Evolutionary conservation across 148 eudicot genomes (phyloP).

Genomic region (Chenopodium formosanum): DNA sequence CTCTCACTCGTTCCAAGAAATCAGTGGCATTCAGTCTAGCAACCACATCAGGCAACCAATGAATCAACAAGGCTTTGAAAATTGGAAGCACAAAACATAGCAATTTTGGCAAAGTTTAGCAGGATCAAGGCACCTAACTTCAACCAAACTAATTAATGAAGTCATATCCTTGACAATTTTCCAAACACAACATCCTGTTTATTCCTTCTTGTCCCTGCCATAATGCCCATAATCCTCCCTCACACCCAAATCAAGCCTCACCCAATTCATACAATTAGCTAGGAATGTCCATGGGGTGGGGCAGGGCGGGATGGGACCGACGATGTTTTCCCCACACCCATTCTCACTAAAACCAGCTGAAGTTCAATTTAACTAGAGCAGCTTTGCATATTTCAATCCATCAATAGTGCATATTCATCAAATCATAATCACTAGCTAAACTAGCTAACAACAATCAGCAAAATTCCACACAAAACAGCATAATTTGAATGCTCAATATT

Average conservation of each 20-base stretch:
- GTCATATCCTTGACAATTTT: not conserved
- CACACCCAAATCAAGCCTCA: not conserved
- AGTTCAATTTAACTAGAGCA: not conserved
- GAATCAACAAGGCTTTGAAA: not conserved
- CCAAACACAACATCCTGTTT: not conserved
- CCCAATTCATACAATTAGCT: not conserved
- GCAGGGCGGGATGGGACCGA: not conserved
- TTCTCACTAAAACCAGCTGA: not conserved
- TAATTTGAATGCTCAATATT: not conserved
- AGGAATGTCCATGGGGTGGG: not conserved
- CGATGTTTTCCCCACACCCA: not conserved
- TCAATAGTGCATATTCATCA: not conserved
- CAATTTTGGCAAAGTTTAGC: not conserved
- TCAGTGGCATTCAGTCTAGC: slow-evolving; percentile 67
- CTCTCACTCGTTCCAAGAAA: slow-evolving; percentile 76
- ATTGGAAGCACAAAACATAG: not conserved
- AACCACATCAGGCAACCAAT: slow-evolving; percentile 6
- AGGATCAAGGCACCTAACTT: not conserved
- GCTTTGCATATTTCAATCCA: not conserved
- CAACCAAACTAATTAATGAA: not conserved
- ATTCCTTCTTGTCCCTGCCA: not conserved
- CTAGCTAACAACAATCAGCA: not conserved
- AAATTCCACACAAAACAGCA: not conserved
- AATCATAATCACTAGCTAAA: too few relatives aligned
- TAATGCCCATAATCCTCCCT: not conserved